Conservation (phyloP, 164 flowering plant species). For the Piper betle region DNA sequence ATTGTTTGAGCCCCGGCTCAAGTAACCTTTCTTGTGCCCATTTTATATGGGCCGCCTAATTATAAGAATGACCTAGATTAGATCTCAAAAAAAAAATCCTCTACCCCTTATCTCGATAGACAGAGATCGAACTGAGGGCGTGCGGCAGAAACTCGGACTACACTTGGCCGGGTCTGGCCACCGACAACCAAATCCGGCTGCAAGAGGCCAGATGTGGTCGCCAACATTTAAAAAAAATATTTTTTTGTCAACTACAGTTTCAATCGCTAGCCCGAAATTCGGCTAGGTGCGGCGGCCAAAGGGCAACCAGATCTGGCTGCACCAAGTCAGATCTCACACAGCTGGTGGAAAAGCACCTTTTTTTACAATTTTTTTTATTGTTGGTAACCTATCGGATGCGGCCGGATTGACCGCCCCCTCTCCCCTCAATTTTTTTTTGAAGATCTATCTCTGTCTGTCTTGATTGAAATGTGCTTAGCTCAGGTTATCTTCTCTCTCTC, state of each 20-base stretch:
- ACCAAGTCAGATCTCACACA: not conserved
- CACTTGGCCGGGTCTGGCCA: too few relatives aligned
- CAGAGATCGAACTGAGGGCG: too few relatives aligned
- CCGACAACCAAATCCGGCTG: not conserved
- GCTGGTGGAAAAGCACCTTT: not conserved
- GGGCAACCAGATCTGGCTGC: not conserved
- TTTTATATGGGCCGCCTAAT: too few relatives aligned
- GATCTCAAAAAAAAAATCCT: too few relatives aligned
- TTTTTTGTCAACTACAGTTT: not conserved
- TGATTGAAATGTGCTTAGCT: not conserved
- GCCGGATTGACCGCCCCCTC: not conserved
- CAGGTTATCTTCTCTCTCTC: not conserved
- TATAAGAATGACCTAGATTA: too few relatives aligned
- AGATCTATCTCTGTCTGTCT: not conserved
- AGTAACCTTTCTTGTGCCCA: too few relatives aligned
- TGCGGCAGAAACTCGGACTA: too few relatives aligned
- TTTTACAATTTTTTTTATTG: not conserved
- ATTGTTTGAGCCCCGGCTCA: too few relatives aligned
- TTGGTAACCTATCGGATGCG: not conserved
- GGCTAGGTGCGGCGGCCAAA: not conserved
- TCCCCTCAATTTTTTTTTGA: not conserved
- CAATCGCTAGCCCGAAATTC: not conserved
- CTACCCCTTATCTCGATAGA: too few relatives aligned
- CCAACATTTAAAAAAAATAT: too few relatives aligned
- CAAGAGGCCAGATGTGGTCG: not conserved